Evolutionary conservation across 805 yeast genomes (phyloP).

Genomic region (Candida caryicola): DNA sequence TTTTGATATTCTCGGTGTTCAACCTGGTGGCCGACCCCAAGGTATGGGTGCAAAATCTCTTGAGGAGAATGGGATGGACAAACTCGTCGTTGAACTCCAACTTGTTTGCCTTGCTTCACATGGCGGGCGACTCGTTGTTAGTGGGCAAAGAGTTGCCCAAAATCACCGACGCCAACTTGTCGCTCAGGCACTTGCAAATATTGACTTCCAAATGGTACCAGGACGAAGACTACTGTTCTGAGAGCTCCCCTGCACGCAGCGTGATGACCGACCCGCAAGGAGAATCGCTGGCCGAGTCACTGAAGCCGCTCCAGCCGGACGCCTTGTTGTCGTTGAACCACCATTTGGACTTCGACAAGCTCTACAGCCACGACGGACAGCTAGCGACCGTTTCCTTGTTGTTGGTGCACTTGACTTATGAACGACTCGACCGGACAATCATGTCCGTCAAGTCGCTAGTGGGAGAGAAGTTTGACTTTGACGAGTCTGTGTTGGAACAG

Average conservation of each 20-base stretch:
- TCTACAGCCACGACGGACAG: slow-evolving; percentile 32
- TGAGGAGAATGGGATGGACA: slow-evolving; percentile 31
- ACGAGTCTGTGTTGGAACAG: slow-evolving; percentile 7
- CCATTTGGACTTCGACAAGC: slow-evolving; percentile 23
- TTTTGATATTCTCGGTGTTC: slow-evolving; percentile 19
- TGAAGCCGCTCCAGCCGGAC: not conserved
- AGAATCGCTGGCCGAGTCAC: not conserved
- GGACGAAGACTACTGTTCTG: not conserved
- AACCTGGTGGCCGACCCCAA: slow-evolving; percentile 26
- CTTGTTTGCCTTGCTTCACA: slow-evolving; percentile 26
- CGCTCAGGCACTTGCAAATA: slow-evolving; percentile 28
- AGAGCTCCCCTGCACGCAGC: too few relatives aligned
- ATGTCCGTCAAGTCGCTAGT: slow-evolving; percentile 29
- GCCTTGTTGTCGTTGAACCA: slow-evolving; percentile 6
- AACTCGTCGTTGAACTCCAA: slow-evolving; percentile 26
- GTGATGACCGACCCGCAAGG: not conserved
- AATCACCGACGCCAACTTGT: slow-evolving; percentile 28
- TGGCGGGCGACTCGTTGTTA: slow-evolving; percentile 28
- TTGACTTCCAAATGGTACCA: slow-evolving; percentile 30
- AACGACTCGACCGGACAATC: slow-evolving; percentile 28
- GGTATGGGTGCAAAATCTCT: slow-evolving; percentile 25
- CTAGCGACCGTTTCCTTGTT: slow-evolving; percentile 25
- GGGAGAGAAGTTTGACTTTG: slow-evolving; percentile 32
- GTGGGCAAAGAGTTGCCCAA: slow-evolving; percentile 27
- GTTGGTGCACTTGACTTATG: slow-evolving; percentile 29